A percentile compares a stretch with the other conserved stretches of the same genome.
Conservation (phyloP, 2,329 filamentous ascomycete genomes). For the Trichophyton verrucosum region DNA sequence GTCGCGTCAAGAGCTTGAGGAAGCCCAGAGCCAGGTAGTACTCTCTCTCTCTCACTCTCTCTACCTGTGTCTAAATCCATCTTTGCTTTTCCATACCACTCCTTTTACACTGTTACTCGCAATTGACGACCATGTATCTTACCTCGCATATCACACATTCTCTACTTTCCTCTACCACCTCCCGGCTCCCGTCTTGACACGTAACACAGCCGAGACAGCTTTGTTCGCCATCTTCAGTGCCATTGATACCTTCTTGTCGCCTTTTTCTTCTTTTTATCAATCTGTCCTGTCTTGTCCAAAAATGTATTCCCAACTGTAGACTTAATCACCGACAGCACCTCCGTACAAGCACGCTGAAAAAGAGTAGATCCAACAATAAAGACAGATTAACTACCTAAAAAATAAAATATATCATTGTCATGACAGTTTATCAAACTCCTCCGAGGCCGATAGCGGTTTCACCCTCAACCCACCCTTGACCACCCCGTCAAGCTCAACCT, state of each 20-base stretch:
- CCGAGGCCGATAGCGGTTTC: background rate
- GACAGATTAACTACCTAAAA: too few species aligned
- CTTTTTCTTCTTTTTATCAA: too few species aligned
- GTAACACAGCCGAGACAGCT: background rate
- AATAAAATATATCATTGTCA: background rate
- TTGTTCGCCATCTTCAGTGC: too few species aligned
- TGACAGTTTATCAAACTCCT: background rate
- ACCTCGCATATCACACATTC: background rate
- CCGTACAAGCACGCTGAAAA: too few species aligned
- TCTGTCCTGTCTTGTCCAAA: too few species aligned
- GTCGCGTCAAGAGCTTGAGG: constrained; percentile 15
- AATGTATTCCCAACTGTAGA: too few species aligned
- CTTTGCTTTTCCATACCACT: background rate
- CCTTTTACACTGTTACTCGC: background rate
- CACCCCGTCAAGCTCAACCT: too few species aligned
- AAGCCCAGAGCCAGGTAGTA: constrained; percentile 10
- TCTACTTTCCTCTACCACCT: too few species aligned
- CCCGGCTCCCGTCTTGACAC: background rate
- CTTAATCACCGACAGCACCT: too few species aligned
- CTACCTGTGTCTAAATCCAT: background rate
- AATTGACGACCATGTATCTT: background rate
- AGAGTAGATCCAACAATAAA: background rate
- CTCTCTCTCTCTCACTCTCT: background rate
- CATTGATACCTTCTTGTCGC: too few species aligned
- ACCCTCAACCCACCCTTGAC: too few species aligned